Evolutionary conservation across 2,329 filamentous ascomycete species (phyloP).

Genomic region (Camillea tinctor): DNA sequence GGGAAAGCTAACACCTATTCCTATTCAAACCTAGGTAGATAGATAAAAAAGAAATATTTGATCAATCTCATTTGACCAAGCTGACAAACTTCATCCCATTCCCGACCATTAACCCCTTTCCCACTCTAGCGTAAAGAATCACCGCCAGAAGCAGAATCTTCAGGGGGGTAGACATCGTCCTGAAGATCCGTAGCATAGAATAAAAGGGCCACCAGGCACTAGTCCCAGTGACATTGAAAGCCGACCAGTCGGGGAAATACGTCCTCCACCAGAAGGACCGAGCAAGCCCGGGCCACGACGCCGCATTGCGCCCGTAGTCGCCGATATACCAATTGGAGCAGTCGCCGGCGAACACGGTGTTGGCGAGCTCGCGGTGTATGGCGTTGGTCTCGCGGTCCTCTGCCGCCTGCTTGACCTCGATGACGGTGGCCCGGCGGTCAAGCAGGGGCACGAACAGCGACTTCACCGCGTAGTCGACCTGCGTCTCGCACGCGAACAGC

Average conservation of each 20-base stretch:
- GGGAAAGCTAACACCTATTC: too few species aligned
- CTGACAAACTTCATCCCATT: too few species aligned
- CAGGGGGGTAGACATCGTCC: too few species aligned
- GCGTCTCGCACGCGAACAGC: slow-evolving; percentile 25
- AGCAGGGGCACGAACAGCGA: slow-evolving; percentile 30
- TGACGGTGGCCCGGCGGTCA: slow-evolving; percentile 29
- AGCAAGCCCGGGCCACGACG: slow-evolving; percentile 36
- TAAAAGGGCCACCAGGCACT: too few species aligned
- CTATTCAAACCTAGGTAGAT: too few species aligned
- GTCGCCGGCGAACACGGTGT: slow-evolving; percentile 36
- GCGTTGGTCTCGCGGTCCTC: slow-evolving; percentile 32
- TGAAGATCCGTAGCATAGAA: too few species aligned
- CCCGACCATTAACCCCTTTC: too few species aligned
- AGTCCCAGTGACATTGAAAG: slow-evolving; percentile 10
- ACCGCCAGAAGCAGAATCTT: too few species aligned
- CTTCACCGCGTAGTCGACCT: slow-evolving; percentile 31
- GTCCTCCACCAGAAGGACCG: slow-evolving; percentile 31
- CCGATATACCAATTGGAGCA: slow-evolving; percentile 45
- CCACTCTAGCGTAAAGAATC: too few species aligned
- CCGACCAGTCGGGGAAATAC: slow-evolving; percentile 22
- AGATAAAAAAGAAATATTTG: too few species aligned
- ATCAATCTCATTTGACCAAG: too few species aligned
- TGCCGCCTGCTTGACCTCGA: slow-evolving; percentile 36
- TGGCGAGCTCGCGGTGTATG: slow-evolving; percentile 32
- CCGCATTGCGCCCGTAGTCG: slow-evolving; percentile 36